Evolutionary conservation across 1,284 basidiomycete species (phyloP).

Genomic region (Entoloma clypeatum): DNA sequence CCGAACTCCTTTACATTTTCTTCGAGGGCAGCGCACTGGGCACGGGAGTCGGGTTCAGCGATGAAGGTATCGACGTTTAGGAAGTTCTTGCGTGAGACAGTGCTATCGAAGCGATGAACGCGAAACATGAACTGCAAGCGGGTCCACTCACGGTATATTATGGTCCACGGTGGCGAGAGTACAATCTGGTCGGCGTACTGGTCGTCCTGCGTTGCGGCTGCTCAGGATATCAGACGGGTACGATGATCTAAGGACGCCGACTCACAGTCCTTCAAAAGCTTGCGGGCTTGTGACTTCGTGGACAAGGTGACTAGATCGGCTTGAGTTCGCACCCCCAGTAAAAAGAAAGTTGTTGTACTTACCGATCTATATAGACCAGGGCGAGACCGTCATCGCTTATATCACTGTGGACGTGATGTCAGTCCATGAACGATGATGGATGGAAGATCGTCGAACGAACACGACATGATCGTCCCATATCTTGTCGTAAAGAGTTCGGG

Average conservation of each 20-base stretch:
- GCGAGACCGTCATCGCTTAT: conserved; percentile 80
- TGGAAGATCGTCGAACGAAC: conserved; percentile 46
- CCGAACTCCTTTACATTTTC: conserved; percentile 96
- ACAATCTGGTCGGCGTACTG: conserved; percentile 88
- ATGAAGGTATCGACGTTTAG: conserved; percentile 78
- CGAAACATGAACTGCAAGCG: conserved; percentile 1
- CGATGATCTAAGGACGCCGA: conserved; percentile 17
- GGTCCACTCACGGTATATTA: conserved; percentile 83
- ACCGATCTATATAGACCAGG: conserved; percentile 92
- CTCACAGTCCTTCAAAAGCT: conserved; percentile 90
- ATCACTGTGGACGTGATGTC: conserved; percentile 43
- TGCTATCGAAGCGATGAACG: conserved; percentile 44
- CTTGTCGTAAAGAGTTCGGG: conserved; percentile 91
- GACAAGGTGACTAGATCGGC: conserved; percentile 83
- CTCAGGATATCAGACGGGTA: conserved; percentile 15
- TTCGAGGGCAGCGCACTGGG: conserved; percentile 89
- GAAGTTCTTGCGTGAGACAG: conserved; percentile 83
- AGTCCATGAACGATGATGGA: conserved; percentile 14
- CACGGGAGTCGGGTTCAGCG: conserved; percentile 83
- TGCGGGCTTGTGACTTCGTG: conserved; percentile 97
- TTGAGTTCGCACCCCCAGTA: conserved; percentile 10
- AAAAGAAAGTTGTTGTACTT: conserved; percentile 19
- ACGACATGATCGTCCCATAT: conserved; percentile 96
- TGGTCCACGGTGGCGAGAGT: conserved; percentile 95
- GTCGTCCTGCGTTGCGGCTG: conserved; percentile 77